phyloP scores from a whole-genome alignment of 2,329 filamentous ascomycete species.

The Penicillium verrucosum region DNA sequence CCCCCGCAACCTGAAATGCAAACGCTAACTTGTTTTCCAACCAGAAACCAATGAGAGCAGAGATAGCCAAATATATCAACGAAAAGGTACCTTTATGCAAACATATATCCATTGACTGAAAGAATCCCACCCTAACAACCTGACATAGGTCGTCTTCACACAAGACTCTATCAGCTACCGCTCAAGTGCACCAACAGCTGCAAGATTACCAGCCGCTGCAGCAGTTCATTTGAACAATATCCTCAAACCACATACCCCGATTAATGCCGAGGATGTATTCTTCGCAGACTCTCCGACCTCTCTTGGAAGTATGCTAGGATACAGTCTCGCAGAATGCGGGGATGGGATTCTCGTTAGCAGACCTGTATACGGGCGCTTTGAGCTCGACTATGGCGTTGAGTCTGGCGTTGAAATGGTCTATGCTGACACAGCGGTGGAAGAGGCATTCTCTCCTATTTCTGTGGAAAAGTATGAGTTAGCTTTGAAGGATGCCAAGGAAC shows the following conservation, averaged over 20 bases:
- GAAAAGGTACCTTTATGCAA: conserved; percentile 25
- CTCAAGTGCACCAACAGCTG: conserved; percentile 38
- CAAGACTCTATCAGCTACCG: conserved; percentile 41
- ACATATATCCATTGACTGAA: background rate
- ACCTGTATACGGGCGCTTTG: conserved; percentile 51
- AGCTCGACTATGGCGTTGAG: conserved; percentile 48
- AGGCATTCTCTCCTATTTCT: conserved; percentile 37
- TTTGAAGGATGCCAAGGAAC: conserved; percentile 28
- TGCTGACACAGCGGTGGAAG: conserved; percentile 35
- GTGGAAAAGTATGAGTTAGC: conserved; percentile 40
- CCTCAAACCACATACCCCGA: conserved; percentile 36
- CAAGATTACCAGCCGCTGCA: conserved; percentile 40
- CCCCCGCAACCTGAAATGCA: background rate
- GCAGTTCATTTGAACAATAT: conserved; percentile 43
- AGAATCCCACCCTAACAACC: background rate
- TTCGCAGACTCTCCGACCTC: conserved; percentile 44
- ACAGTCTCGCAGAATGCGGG: conserved; percentile 42
- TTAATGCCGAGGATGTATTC: conserved; percentile 39
- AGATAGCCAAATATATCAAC: conserved; percentile 41
- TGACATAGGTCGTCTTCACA: conserved; percentile 29
- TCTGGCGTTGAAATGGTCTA: conserved; percentile 42
- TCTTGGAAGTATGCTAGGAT: conserved; percentile 44
- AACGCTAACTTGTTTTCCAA: background rate
- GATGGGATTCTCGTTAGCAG: conserved; percentile 48
- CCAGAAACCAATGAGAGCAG: conserved; percentile 37